Evolutionary conservation across 768 basidiomycete genomes (phyloP).

Genomic region (Boletus vinaceobasis): DNA sequence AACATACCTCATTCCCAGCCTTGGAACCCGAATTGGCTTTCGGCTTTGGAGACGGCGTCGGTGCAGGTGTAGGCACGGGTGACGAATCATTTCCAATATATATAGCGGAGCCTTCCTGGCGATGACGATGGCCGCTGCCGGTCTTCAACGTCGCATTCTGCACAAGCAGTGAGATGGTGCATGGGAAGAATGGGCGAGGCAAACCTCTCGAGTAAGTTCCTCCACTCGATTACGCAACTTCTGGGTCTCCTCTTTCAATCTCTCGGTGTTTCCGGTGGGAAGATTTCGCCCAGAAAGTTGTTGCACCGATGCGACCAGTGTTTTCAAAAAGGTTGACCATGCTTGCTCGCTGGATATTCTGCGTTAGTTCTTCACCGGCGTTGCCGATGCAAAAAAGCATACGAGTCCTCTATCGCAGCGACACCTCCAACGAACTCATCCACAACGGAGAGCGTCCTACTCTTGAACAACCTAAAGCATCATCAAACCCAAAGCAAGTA

Average conservation of each 20-base stretch:
- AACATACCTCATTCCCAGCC: constrained; percentile 53
- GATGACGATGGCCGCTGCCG: not conserved
- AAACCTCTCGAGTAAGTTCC: constrained; percentile 63
- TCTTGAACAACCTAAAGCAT: constrained; percentile 54
- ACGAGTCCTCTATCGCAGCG: constrained; percentile 61
- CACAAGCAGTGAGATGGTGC: not conserved
- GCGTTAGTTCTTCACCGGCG: constrained; percentile 13
- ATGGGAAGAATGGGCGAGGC: constrained; percentile 2
- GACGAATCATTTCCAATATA: constrained; percentile 12
- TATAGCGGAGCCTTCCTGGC: constrained; percentile 15
- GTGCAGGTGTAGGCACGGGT: not conserved
- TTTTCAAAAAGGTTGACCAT: constrained; percentile 61
- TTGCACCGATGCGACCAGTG: constrained; percentile 58
- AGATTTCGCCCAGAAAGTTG: constrained; percentile 64
- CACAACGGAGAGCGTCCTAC: constrained; percentile 53
- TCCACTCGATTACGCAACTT: constrained; percentile 57
- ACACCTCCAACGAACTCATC: constrained; percentile 67
- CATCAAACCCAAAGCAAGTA: constrained; percentile 1
- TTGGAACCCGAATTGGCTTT: constrained; percentile 43
- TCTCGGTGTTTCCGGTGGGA: constrained; percentile 45
- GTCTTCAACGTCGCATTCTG: constrained; percentile 11
- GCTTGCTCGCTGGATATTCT: constrained; percentile 51
- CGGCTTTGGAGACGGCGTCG: constrained; percentile 25
- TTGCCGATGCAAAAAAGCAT: constrained; percentile 22
- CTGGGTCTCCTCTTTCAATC: constrained; percentile 58